A percentile compares a stretch with the other conserved stretches of the same genome.
Conservation (phyloP, 306 rosid genomes). For the Sophora flavescens region DNA sequence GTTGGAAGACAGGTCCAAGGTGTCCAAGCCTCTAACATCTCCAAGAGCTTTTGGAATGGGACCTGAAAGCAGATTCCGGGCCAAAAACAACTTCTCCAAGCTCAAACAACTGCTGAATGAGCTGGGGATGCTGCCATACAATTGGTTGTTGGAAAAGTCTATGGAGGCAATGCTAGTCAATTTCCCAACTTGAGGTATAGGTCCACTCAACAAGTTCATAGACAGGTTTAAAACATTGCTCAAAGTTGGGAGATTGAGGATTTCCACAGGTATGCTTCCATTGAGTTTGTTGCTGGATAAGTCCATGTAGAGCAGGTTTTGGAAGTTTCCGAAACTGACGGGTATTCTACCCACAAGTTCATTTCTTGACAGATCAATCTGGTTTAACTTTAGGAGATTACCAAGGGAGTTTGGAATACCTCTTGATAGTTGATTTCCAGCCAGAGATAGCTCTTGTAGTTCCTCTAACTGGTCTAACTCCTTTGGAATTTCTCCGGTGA, state of each 20-base stretch:
- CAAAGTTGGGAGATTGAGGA: conserved; percentile 62
- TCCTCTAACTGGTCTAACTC: conserved; percentile 63
- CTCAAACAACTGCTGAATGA: conserved; percentile 66
- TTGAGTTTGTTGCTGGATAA: conserved; percentile 69
- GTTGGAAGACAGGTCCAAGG: conserved; percentile 78
- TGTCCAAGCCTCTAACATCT: conserved; percentile 63
- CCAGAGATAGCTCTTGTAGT: conserved; percentile 56
- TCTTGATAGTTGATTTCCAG: conserved; percentile 60
- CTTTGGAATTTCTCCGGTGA: conserved; percentile 70
- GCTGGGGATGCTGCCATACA: conserved; percentile 62
- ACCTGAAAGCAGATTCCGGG: conserved; percentile 67
- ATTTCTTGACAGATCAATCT: conserved; percentile 69
- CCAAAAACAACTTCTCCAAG: conserved; percentile 61
- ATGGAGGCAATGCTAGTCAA: conserved; percentile 52
- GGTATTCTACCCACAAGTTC: conserved; percentile 59
- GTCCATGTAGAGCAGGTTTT: conserved; percentile 63
- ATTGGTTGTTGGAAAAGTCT: conserved; percentile 67
- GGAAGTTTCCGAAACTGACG: conserved; percentile 57
- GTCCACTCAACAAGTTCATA: conserved; percentile 63
- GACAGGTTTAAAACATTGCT: conserved; percentile 68
- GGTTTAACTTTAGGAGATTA: conserved; percentile 57
- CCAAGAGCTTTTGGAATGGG: conserved; percentile 63
- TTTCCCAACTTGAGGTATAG: conserved; percentile 62
- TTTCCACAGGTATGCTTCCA: conserved; percentile 67
- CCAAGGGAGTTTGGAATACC: conserved; percentile 70